A percentile compares a stretch with the other conserved stretches of the same genome.
Conservation (phyloP, 2,329 filamentous ascomycete genomes). For the Colletotrichum sp. region DNA sequence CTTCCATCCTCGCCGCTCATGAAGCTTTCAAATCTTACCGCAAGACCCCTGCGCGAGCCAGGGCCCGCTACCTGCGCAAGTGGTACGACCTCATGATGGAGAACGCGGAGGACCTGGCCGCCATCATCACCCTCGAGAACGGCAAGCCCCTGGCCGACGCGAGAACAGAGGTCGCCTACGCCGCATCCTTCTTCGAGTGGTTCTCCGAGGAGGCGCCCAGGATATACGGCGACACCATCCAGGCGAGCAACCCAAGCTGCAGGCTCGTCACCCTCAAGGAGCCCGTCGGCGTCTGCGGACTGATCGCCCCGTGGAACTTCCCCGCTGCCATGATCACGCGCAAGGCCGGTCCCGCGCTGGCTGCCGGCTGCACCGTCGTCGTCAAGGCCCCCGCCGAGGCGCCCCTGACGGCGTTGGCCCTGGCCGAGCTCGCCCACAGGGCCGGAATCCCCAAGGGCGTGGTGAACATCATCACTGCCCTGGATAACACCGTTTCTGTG, state of each 20-base stretch:
- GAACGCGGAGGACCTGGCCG: conserved; percentile 69
- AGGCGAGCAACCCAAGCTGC: conserved; percentile 62
- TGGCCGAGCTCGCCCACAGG: conserved; percentile 72
- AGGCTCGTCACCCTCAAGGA: conserved; percentile 67
- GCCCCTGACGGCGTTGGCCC: conserved; percentile 65
- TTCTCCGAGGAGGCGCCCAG: conserved; percentile 68
- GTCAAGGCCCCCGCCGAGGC: conserved; percentile 73
- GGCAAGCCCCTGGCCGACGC: conserved; percentile 70
- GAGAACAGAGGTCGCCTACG: conserved; percentile 60
- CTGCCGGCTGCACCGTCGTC: conserved; percentile 68
- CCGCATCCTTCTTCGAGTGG: conserved; percentile 67
- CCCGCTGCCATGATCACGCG: conserved; percentile 56
- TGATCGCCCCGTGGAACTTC: conserved; percentile 81
- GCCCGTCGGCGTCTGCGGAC: conserved; percentile 76
- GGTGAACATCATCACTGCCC: conserved; percentile 75
- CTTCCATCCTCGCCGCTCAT: conserved; percentile 71
- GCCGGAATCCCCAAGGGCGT: conserved; percentile 81
- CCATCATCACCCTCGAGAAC: conserved; percentile 73
- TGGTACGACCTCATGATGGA: conserved; percentile 72
- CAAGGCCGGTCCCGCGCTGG: conserved; percentile 76
- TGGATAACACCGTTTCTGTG: conserved; percentile 33
- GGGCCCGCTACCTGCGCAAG: conserved; percentile 63
- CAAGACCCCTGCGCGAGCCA: conserved; percentile 62
- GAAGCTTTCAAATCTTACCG: conserved; percentile 67
- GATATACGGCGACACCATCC: conserved; percentile 62